Percentiles rank a stretch among this genome's conserved stretches.
Evolutionary conservation across 1,284 basidiomycete genomes (phyloP).

Genomic region (Cystobasidium sp.): DNA sequence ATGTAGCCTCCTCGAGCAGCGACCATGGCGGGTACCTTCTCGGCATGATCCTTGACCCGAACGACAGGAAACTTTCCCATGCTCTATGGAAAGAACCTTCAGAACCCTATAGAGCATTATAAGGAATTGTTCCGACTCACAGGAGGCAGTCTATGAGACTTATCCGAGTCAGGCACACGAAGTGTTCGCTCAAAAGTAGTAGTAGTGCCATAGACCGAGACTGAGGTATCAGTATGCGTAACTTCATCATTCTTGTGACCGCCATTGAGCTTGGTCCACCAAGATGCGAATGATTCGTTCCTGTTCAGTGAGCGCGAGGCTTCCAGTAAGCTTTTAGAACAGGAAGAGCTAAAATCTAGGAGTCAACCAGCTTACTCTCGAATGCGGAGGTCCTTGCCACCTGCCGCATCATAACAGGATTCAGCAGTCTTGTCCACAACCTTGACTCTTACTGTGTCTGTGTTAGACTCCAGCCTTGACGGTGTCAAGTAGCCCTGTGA

Average conservation of each 20-base stretch:
- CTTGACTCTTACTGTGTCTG: not conserved
- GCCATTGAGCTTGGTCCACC: slow-evolving; percentile 16
- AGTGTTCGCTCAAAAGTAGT: slow-evolving; percentile 37
- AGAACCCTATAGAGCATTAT: not conserved
- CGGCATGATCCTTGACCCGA: slow-evolving; percentile 10
- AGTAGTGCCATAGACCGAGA: not conserved
- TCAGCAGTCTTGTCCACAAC: not conserved
- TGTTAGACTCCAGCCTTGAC: not conserved
- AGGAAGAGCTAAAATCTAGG: not conserved
- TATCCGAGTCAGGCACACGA: slow-evolving; percentile 42
- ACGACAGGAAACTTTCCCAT: slow-evolving; percentile 38
- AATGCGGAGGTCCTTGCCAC: slow-evolving; percentile 2
- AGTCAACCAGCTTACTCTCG: slow-evolving; percentile 12
- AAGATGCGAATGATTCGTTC: slow-evolving; percentile 11
- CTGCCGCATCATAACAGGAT: slow-evolving; percentile 11
- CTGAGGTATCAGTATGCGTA: not conserved
- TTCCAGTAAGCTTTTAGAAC: not conserved
- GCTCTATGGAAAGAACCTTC: slow-evolving; percentile 2
- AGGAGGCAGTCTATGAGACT: slow-evolving; percentile 31
- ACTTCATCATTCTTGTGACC: not conserved
- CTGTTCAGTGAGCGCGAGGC: not conserved
- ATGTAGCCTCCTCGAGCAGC: slow-evolving; percentile 31
- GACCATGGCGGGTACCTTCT: slow-evolving; percentile 17
- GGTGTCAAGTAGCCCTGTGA: slow-evolving; percentile 14
- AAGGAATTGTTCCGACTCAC: slow-evolving; percentile 13